Percentiles rank a stretch among this genome's conserved stretches.
These are phyloP conservation scores for Mycosarcoma mackinlayi DNA, from an alignment of 1,284 basidiomycete genomes.

Conservation along the genomic window DNA sequence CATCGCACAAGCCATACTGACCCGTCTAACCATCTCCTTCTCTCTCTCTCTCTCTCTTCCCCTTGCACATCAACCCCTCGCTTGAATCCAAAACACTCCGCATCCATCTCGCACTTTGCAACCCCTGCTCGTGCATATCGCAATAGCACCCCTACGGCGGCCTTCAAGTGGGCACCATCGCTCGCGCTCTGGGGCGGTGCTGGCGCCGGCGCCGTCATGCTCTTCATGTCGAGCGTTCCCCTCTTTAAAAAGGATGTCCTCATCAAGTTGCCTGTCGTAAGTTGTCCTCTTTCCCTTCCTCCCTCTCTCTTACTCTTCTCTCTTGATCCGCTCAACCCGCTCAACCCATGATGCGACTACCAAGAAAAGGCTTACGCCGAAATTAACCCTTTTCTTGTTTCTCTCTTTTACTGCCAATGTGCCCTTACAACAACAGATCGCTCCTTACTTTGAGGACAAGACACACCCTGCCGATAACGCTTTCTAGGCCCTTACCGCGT, in stretches of 20 bases:
- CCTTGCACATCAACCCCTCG: no score
- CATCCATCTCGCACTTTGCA: no score
- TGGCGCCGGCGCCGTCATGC: constrained; percentile 54
- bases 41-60: no score
- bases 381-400: no score
- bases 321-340: no score
- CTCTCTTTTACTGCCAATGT: no score
- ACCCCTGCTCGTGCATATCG: not conserved
- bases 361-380: no score
- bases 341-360: no score
- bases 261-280: constrained; percentile 58
- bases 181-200: constrained; percentile 62
- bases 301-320: not conserved
- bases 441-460: constrained; percentile 55
- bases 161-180: constrained; percentile 56
- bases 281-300: not conserved
- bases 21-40: no score
- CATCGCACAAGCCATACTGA: no score
- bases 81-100: no score
- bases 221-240: constrained; percentile 60
- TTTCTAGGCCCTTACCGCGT: constrained; percentile 44
- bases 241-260: constrained; percentile 63
- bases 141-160: constrained; percentile 29
- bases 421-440: constrained; percentile 28
- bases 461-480: constrained; percentile 51